Conservation (phyloP, 1,284 basidiomycete genomes). For the Mycosarcoma maydis region DNA sequence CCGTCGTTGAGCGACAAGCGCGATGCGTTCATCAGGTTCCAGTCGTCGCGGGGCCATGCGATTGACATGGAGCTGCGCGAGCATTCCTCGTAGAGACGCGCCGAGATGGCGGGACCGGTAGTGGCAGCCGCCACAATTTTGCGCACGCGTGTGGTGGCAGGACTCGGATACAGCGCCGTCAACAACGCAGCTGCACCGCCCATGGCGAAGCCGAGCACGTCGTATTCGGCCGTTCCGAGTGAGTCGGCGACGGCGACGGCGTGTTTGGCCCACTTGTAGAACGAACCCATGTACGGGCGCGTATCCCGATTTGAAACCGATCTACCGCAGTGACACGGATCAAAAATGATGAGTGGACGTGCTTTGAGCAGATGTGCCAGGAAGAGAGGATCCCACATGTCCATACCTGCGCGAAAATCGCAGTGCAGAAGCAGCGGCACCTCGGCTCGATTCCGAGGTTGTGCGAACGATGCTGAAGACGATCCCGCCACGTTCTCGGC, state of each 20-base stretch:
- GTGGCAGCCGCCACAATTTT: slow-evolving; percentile 31
- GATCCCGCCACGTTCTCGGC: slow-evolving; percentile 11
- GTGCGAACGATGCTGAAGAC: background rate
- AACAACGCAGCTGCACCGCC: slow-evolving; percentile 34
- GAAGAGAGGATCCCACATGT: slow-evolving; percentile 48
- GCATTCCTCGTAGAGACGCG: slow-evolving; percentile 41
- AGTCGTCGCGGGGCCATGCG: slow-evolving; percentile 39
- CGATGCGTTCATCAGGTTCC: slow-evolving; percentile 40
- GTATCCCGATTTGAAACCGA: slow-evolving; percentile 39
- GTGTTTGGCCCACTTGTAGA: slow-evolving; percentile 45
- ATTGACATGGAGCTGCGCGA: slow-evolving; percentile 42
- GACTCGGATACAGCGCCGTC: slow-evolving; percentile 27
- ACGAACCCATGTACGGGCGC: slow-evolving; percentile 39
- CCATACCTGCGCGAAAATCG: slow-evolving; percentile 38
- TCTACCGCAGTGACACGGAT: slow-evolving; percentile 35
- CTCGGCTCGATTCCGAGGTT: slow-evolving; percentile 8
- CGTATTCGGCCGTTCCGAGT: slow-evolving; percentile 30
- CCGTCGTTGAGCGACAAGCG: slow-evolving; percentile 32
- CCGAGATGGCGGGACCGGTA: slow-evolving; percentile 33
- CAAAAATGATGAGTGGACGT: slow-evolving; percentile 40
- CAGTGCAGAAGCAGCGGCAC: slow-evolving; percentile 33
- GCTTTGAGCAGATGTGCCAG: slow-evolving; percentile 45
- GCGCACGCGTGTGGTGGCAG: slow-evolving; percentile 28
- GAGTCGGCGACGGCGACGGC: slow-evolving; percentile 31
- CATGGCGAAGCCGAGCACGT: slow-evolving; percentile 29